Evolutionary conservation across 768 basidiomycete species (phyloP).

Genomic region (Candolleomyces efflorescens): DNA sequence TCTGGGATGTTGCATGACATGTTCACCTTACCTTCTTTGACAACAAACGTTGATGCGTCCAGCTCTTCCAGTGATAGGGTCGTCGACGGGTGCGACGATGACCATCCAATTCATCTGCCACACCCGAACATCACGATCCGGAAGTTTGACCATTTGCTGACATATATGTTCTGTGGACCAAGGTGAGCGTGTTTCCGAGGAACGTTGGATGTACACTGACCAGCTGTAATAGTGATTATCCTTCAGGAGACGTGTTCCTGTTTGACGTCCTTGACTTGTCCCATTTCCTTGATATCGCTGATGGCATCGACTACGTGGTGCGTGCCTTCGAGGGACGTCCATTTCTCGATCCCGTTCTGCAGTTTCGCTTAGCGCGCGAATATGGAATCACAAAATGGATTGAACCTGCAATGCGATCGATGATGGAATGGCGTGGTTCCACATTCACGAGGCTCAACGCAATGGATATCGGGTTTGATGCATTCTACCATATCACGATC

Average conservation of each 20-base stretch:
- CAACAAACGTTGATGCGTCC: too few relatives aligned
- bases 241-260: neutral
- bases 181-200: too few relatives aligned
- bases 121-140: too few relatives aligned
- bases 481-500: neutral
- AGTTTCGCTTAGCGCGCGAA: neutral
- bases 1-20: too few relatives aligned
- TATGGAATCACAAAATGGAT: neutral
- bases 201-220: too few relatives aligned
- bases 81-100: too few relatives aligned
- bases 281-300: neutral
- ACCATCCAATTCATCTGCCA: too few relatives aligned
- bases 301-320: neutral
- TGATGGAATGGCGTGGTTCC: neutral
- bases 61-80: too few relatives aligned
- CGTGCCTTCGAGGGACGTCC: neutral
- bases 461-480: neutral
- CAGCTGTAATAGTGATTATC: neutral
- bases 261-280: neutral
- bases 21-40: too few relatives aligned
- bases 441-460: neutral
- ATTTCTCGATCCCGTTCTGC: neutral
- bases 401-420: neutral
- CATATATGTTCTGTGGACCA: too few relatives aligned
- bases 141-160: too few relatives aligned